These are phyloP conservation scores for Alternaria sp. DNA, from an alignment of 2,329 filamentous ascomycete species.

Conservation along the genomic window DNA sequence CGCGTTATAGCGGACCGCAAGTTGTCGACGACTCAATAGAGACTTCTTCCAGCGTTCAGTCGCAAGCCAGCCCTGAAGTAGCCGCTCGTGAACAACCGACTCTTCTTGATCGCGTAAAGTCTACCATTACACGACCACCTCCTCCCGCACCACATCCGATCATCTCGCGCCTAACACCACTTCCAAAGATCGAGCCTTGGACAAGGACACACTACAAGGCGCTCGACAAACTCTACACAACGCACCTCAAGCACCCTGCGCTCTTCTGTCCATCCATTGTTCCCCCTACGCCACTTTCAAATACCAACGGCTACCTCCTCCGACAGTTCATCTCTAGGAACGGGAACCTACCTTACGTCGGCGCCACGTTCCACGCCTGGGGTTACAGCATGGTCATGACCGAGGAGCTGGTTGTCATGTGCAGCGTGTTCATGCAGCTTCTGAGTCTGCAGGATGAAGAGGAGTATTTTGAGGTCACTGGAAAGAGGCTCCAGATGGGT, in stretches of 20 bases:
- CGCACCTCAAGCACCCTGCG: conserved; percentile 41
- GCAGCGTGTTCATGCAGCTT: conserved; percentile 45
- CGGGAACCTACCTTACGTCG: conserved; percentile 35
- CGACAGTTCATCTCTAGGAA: conserved; percentile 31
- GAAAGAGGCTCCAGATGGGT: conserved; percentile 40
- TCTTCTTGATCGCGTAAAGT: conserved; percentile 5
- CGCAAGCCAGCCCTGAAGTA: conserved; percentile 11
- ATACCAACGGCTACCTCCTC: conserved; percentile 42
- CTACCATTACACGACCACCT: conserved; percentile 1
- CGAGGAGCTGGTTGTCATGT: conserved; percentile 43
- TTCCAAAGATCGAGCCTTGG: conserved; percentile 51
- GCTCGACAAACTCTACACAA: conserved; percentile 47
- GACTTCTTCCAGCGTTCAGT: conserved; percentile 9
- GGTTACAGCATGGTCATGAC: conserved; percentile 47
- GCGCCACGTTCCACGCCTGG: conserved; percentile 42
- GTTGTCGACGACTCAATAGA: conserved; percentile 6
- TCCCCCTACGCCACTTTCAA: conserved; percentile 28
- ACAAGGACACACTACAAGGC: conserved; percentile 52
- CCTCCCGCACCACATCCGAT: conserved; percentile 38
- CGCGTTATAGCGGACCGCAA: conserved; percentile 3
- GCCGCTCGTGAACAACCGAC: conserved; percentile 5
- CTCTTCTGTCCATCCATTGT: conserved; percentile 42
- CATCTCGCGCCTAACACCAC: conserved; percentile 30
- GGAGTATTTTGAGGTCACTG: conserved; percentile 37
- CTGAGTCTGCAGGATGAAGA: conserved; percentile 34